Percentiles rank a stretch among this genome's conserved stretches.
Evolutionary conservation across 2,329 filamentous ascomycete genomes (phyloP).

Genomic region (Orbilia oligospora): DNA sequence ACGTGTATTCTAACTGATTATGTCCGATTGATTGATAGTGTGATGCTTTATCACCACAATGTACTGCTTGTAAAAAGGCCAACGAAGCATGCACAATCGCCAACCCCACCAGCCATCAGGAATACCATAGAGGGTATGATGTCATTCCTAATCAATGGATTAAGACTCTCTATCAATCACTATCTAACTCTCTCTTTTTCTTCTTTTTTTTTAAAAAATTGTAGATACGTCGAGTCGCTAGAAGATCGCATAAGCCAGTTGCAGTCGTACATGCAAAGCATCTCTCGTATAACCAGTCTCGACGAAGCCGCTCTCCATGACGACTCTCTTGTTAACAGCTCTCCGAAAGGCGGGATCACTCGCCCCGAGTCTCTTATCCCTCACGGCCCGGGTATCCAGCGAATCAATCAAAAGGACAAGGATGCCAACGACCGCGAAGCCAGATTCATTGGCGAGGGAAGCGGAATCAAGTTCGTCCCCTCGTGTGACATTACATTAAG

Average conservation of each 20-base stretch:
- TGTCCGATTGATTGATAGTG: conserved; percentile 29
- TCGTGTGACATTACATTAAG: not conserved
- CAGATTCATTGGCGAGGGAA: conserved; percentile 59
- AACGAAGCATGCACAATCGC: conserved; percentile 60
- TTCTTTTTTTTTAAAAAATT: no score
- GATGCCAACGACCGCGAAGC: conserved; percentile 56
- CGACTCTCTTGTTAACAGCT: conserved; percentile 25
- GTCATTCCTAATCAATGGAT: not conserved
- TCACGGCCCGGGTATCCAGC: conserved; percentile 50
- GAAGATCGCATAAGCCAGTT: conserved; percentile 58
- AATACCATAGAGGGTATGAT: conserved; percentile 59
- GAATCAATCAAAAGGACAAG: conserved; percentile 56
- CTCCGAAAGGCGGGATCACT: conserved; percentile 44
- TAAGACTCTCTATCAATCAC: not conserved
- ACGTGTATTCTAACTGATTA: conserved; percentile 26
- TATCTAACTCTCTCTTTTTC: not conserved
- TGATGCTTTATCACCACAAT: conserved; percentile 59
- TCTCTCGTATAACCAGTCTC: conserved; percentile 55
- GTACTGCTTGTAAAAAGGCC: conserved; percentile 60
- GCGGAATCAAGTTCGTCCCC: conserved; percentile 53
- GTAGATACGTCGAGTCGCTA: conserved; percentile 55
- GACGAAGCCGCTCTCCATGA: conserved; percentile 53
- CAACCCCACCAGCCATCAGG: conserved; percentile 59
- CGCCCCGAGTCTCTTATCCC: conserved; percentile 21
- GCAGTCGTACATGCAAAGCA: conserved; percentile 60